Percentiles rank a stretch among this genome's conserved stretches.
These are phyloP conservation scores for Eucalyptus erythrocorys DNA, from an alignment of 345 rosid species.

Conservation along the genomic window DNA sequence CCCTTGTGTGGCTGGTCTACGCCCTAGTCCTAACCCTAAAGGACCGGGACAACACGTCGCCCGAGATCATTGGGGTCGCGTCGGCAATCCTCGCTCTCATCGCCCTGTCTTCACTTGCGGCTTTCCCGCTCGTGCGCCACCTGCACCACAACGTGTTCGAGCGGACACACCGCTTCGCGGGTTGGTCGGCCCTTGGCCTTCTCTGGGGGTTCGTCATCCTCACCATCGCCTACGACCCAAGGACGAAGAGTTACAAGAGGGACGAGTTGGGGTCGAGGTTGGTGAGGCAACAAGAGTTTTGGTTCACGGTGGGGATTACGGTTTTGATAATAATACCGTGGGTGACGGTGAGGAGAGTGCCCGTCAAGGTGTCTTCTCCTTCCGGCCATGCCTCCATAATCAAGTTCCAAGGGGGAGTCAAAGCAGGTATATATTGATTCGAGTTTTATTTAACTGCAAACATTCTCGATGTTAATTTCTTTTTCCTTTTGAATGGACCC, in stretches of 20 bases:
- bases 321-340: constrained; percentile 53
- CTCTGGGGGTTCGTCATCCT: constrained; percentile 60
- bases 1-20: constrained; percentile 59
- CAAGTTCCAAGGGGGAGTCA: constrained; percentile 55
- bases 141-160: constrained; percentile 77
- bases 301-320: constrained; percentile 61
- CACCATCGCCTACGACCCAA: constrained; percentile 47
- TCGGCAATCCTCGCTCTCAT: constrained; percentile 48
- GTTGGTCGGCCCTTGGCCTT: constrained; percentile 62
- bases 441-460: not conserved
- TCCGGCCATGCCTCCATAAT: constrained; percentile 76
- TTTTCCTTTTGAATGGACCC: not conserved
- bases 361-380: constrained; percentile 35
- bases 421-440: constrained; percentile 2
- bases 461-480: not conserved
- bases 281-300: constrained; percentile 51
- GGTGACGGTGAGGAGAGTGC: constrained; percentile 62
- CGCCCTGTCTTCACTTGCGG: constrained; percentile 40
- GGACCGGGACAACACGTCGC: constrained; percentile 31
- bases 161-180: constrained; percentile 57
- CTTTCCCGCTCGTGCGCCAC: constrained; percentile 78
- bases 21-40: constrained; percentile 51
- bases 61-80: constrained; percentile 48
- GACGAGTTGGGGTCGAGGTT: constrained; percentile 26
- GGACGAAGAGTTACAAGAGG: constrained; percentile 31